phyloP scores from a whole-genome alignment of 306 rosid species.

The Cicer bijugum region DNA sequence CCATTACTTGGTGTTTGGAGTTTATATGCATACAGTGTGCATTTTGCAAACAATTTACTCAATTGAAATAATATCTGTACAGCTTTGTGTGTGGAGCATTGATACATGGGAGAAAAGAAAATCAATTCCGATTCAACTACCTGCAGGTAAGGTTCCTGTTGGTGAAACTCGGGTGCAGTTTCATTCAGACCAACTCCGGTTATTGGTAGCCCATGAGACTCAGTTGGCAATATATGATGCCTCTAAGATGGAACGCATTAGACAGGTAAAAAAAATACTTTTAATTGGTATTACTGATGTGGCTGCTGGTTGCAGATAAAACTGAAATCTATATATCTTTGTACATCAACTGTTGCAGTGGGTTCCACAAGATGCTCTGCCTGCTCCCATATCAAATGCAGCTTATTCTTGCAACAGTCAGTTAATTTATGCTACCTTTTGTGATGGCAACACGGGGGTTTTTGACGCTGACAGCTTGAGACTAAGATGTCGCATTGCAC shows the following conservation, averaged over 20 bases:
- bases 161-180: slow-evolving; percentile 89
- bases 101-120: slow-evolving; percentile 97
- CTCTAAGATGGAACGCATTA: slow-evolving; percentile 82
- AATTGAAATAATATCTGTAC: slow-evolving; percentile 29
- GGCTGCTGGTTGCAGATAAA: slow-evolving; percentile 10
- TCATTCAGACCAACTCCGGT: slow-evolving; percentile 72
- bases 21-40: slow-evolving; percentile 18
- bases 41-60: slow-evolving; percentile 28
- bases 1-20: background rate
- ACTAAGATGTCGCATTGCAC: slow-evolving; percentile 80
- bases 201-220: slow-evolving; percentile 80
- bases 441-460: slow-evolving; percentile 78
- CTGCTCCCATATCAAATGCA: slow-evolving; percentile 77
- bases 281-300: slow-evolving; percentile 15
- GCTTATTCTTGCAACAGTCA: slow-evolving; percentile 81
- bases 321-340: slow-evolving; percentile 15
- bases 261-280: slow-evolving; percentile 62
- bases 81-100: slow-evolving; percentile 90
- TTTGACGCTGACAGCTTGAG: slow-evolving; percentile 81
- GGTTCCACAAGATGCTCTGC: slow-evolving; percentile 81
- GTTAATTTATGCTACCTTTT: slow-evolving; percentile 67
- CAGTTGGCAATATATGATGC: slow-evolving; percentile 92
- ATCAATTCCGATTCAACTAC: slow-evolving; percentile 65
- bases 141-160: slow-evolving; percentile 69
- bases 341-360: slow-evolving; percentile 60